A percentile compares a stretch with the other conserved stretches of the same genome.
phyloP scores from a whole-genome alignment of 2,329 filamentous ascomycete species.

The Trichoderma semiorbis region DNA sequence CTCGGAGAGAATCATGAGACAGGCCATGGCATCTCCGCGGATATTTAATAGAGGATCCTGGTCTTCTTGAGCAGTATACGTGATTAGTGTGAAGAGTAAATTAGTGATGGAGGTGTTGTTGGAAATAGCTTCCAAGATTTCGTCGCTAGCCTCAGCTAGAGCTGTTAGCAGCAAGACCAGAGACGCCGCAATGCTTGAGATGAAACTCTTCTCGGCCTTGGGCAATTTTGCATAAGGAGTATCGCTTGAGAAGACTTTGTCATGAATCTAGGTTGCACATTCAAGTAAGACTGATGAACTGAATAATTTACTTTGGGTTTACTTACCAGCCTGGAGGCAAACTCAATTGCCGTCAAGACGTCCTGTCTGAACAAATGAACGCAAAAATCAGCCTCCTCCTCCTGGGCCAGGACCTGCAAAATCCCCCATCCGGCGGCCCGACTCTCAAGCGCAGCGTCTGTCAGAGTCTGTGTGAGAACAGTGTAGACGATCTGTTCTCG shows the following conservation, averaged over 20 bases:
- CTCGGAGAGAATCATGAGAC: conserved; percentile 57
- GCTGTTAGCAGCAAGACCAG: conserved; percentile 51
- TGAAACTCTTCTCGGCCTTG: conserved; percentile 51
- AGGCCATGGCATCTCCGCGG: conserved; percentile 49
- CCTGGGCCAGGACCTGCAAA: conserved; percentile 56
- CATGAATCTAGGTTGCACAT: conserved; percentile 36
- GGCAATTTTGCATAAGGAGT: conserved; percentile 45
- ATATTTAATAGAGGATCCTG: conserved; percentile 41
- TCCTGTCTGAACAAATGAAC: conserved; percentile 62
- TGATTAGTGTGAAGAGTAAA: conserved; percentile 54
- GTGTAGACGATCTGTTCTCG: conserved; percentile 63
- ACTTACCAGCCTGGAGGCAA: conserved; percentile 52
- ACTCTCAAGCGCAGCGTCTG: conserved; percentile 60
- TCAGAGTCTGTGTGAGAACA: conserved; percentile 61
- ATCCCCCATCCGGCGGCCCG: conserved; percentile 66
- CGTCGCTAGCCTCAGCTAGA: conserved; percentile 57
- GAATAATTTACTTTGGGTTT: background rate
- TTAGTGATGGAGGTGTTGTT: conserved; percentile 46
- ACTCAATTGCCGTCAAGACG: conserved; percentile 57
- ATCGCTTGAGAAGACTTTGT: conserved; percentile 41
- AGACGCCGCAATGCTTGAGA: conserved; percentile 54
- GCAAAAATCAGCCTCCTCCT: conserved; percentile 65
- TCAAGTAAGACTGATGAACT: background rate
- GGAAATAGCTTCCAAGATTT: conserved; percentile 55
- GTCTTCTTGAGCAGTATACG: conserved; percentile 41